These are phyloP conservation scores for Kwoniella mangroviensis DNA, from an alignment of 768 basidiomycete genomes.

Conservation along the genomic window DNA sequence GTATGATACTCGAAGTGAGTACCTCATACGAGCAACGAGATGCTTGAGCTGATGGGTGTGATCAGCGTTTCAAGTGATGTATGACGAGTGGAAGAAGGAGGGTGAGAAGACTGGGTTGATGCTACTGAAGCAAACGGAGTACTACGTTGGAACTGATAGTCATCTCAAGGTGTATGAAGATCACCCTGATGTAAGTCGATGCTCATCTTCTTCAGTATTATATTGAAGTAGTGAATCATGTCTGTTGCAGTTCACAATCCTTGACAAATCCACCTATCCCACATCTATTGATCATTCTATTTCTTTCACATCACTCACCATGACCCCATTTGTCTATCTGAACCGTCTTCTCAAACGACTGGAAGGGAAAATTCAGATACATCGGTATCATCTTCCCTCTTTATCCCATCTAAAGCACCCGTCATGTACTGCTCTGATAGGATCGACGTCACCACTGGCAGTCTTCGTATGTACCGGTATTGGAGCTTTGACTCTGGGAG, in stretches of 20 bases:
- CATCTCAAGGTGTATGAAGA: slow-evolving; percentile 53
- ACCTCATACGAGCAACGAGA: background rate
- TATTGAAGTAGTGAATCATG: too few species aligned
- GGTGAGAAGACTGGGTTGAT: slow-evolving; percentile 47
- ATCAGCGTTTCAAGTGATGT: slow-evolving; percentile 52
- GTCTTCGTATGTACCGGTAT: slow-evolving; percentile 56
- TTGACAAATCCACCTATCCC: slow-evolving; percentile 2
- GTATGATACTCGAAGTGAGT: slow-evolving; percentile 51
- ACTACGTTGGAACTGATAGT: slow-evolving; percentile 47
- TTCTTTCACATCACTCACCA: slow-evolving; percentile 57
- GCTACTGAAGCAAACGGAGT: slow-evolving; percentile 56
- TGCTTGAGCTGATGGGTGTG: background rate
- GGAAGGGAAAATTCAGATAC: slow-evolving; percentile 39
- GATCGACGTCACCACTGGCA: slow-evolving; percentile 20
- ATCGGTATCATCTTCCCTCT: slow-evolving; percentile 39
- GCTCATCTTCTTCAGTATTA: background rate
- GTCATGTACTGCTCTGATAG: slow-evolving; percentile 29
- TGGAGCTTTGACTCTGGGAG: slow-evolving; percentile 51
- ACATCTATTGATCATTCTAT: slow-evolving; percentile 42
- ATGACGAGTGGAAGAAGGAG: slow-evolving; percentile 38
- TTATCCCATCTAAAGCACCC: slow-evolving; percentile 35
- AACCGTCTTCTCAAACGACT: slow-evolving; percentile 43
- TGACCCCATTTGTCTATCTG: slow-evolving; percentile 54
- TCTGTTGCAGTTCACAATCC: slow-evolving; percentile 24
- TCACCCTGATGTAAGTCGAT: slow-evolving; percentile 55